Evolutionary conservation across 2,329 filamentous ascomycete genomes (phyloP).

Genomic region (Xylariaceae sp.): DNA sequence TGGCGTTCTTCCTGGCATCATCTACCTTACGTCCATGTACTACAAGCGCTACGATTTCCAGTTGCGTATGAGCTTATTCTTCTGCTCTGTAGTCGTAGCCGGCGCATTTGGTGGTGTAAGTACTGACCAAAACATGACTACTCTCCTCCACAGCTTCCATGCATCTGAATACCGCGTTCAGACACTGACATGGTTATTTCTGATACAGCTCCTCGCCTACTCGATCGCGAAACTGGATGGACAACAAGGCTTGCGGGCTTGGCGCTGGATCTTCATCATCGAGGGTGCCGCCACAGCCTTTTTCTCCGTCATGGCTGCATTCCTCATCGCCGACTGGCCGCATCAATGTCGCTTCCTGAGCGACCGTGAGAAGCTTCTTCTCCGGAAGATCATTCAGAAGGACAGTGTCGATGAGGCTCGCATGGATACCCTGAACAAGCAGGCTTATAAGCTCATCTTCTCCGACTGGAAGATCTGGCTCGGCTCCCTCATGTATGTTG

Average conservation of each 20-base stretch:
- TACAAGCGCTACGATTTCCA: constrained; percentile 47
- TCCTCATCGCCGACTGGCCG: constrained; percentile 47
- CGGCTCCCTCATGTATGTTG: constrained; percentile 33
- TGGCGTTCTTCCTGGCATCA: constrained; percentile 42
- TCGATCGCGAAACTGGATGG: constrained; percentile 43
- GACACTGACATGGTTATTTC: not conserved
- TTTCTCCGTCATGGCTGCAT: constrained; percentile 32
- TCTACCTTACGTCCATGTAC: constrained; percentile 45
- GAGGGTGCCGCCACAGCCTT: constrained; percentile 39
- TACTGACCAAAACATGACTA: not conserved
- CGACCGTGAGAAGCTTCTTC: constrained; percentile 35
- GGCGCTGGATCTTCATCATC: constrained; percentile 43
- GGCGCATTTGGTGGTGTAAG: constrained; percentile 40
- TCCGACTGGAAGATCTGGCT: constrained; percentile 39
- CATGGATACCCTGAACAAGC: constrained; percentile 32
- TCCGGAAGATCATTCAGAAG: constrained; percentile 31
- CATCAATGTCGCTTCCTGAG: constrained; percentile 43
- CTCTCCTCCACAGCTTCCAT: not conserved
- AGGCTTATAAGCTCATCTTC: constrained; percentile 30
- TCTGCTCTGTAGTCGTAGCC: constrained; percentile 38
- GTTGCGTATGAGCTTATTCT: constrained; percentile 41
- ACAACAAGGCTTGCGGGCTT: constrained; percentile 38
- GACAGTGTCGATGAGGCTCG: constrained; percentile 27
- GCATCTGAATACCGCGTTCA: not conserved
- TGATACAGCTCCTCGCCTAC: constrained; percentile 40